Conservation (phyloP, 768 basidiomycete species). For the Lactarius quietus region DNA sequence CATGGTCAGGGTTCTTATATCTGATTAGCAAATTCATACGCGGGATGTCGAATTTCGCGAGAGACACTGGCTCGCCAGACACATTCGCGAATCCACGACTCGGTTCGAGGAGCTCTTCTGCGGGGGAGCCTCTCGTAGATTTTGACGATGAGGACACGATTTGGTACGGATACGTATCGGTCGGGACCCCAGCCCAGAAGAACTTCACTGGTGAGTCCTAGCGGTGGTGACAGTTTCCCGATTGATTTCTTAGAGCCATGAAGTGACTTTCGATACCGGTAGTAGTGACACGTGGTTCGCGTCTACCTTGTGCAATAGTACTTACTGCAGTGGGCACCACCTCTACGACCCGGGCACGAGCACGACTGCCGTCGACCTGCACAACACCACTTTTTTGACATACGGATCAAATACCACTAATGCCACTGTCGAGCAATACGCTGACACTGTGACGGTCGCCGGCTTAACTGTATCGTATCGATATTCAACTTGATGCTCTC, state of each 20-base stretch:
- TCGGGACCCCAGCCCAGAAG: constrained; percentile 9
- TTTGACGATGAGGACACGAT: constrained; percentile 3
- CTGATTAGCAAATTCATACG: neutral
- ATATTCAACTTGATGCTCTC: neutral
- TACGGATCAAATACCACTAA: neutral
- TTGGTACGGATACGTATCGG: constrained; percentile 19
- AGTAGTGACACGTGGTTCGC: neutral
- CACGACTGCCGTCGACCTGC: neutral
- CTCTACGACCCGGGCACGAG: constrained; percentile 2
- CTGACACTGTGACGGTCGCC: constrained; percentile 5
- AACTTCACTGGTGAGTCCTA: constrained; percentile 5
- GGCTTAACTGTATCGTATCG: neutral
- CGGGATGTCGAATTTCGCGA: constrained; percentile 1
- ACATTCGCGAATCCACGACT: neutral
- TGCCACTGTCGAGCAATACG: constrained; percentile 3
- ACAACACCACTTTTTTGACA: neutral
- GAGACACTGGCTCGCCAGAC: constrained; percentile 10
- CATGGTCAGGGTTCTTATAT: neutral
- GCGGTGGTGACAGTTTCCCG: neutral
- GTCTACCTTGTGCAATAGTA: neutral
- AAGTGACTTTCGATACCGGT: constrained; percentile 12
- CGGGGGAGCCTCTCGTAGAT: neutral
- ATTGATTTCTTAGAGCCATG: neutral
- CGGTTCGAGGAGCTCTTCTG: neutral
- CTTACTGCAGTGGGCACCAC: neutral